phyloP scores from a whole-genome alignment of 2,329 filamentous ascomycete genomes.

The Arthrobotrys iridis region DNA sequence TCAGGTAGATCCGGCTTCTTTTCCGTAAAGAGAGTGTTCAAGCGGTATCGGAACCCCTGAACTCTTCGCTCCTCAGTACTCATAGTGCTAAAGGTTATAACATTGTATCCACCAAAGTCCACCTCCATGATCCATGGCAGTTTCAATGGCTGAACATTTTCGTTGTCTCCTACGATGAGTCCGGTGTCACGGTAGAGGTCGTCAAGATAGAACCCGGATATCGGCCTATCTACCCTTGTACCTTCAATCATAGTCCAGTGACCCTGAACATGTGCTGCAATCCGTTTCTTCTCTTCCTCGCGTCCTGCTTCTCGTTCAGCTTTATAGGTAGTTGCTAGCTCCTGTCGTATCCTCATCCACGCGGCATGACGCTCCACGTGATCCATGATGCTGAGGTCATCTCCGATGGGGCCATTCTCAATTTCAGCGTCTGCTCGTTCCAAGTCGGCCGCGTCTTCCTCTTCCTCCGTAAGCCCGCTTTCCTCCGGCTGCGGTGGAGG shows the following conservation, averaged over 20 bases:
- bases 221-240: conserved; percentile 45
- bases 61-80: conserved; percentile 44
- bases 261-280: conserved; percentile 42
- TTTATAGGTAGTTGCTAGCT: conserved; percentile 39
- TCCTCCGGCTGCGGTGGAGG: conserved; percentile 25
- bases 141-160: conserved; percentile 41
- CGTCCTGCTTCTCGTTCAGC: conserved; percentile 20
- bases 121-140: conserved; percentile 45
- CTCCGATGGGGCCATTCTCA: conserved; percentile 44
- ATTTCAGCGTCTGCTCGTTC: conserved; percentile 41
- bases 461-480: conserved; percentile 39
- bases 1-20: conserved; percentile 37
- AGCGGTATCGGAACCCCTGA: conserved; percentile 44
- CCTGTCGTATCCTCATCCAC: conserved; percentile 30
- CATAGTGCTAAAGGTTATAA: conserved; percentile 37
- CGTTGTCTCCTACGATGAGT: conserved; percentile 46
- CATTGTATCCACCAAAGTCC: conserved; percentile 49
- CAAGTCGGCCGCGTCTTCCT: conserved; percentile 36
- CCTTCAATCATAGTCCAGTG: conserved; percentile 53
- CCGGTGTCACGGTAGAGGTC: conserved; percentile 50
- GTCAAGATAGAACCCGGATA: conserved; percentile 49
- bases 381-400: conserved; percentile 50
- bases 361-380: conserved; percentile 38
- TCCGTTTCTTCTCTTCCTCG: conserved; percentile 28
- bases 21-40: conserved; percentile 44